Evolutionary conservation across 1,284 basidiomycete genomes (phyloP), one percentile per base, ranked within the genome.

Genomic region (Cystobasidium sp.): DNA sequence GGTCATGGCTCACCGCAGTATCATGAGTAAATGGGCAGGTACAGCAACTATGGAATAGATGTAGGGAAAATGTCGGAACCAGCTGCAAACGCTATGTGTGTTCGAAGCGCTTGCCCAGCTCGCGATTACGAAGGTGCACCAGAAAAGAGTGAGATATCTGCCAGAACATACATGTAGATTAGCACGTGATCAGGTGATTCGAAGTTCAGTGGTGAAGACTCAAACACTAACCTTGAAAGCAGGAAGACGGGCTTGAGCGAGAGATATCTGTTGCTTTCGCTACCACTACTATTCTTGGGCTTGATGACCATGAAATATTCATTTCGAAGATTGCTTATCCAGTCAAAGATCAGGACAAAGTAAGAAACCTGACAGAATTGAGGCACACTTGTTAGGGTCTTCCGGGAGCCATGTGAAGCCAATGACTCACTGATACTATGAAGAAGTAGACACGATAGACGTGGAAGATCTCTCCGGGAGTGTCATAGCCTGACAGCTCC

Each of bases 81-180:
- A 65, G 16, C 43, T 39, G 70, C 70, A 73, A 6, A 73, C 39
- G 22, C 24, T 66, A 43, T 49, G 49, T 41, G 58, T 61, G 10
- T 31, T 20, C 14, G 70, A 49, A 16, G 46, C 61, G 44, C 49
- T 47, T 22, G 70, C 70, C 70, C 62, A 66, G 18, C 62, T 56
- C 53, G 63, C 52, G 22, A 73, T 62, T 8, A 73, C 70, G 55
- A 73, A 73, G n/a, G 70, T 73, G 39, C 56, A 56, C 70, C 70
- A 73, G 9, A 31, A 62, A 5, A 73, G 20, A 31, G 70, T 73
- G 31, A 73, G 39, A 52, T 73, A 73, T 51, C 70, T 72, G 31
- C 31, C 31, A 31, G 51, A 56, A 39, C n/a, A n/a, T n/a, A 22
- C 18, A 65, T n/a, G n/a, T 18, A 65, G 10, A 51, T 51, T 20